Base-by-base conservation (phyloP, 2,329 filamentous ascomycete genomes). In the Penicillium italicum region DNA sequence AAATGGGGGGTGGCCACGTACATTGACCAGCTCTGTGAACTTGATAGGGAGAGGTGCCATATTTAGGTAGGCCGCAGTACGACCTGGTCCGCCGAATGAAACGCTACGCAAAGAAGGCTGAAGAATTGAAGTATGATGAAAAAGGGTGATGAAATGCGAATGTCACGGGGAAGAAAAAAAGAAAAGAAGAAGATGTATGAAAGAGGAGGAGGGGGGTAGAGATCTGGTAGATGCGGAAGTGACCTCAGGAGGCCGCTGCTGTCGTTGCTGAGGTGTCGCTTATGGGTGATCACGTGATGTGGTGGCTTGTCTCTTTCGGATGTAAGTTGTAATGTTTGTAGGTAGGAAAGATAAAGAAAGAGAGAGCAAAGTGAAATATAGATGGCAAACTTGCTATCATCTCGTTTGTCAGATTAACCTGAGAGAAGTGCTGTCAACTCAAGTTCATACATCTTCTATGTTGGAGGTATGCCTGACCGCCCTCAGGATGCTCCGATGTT, bases 1-100 rank as follows among this genome's bases (percentile, higher is more conserved):
- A 36, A 37, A 34, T 43, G 34, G 54, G 43, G 60, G 79, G 75
- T 62, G 77, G 70, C 72, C 76, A 69, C 74, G 62, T 77, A 87
- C 85, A 81, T 92, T 89, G 76, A 93, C 83, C 72, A 93, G 85
- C 86, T 96, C 91, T 75, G 88, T 89, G 78, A 96, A 95, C 82
- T 91, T 91, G 80, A 96, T 96, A 72, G 90, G 91, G 73, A 95
- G 82, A 77, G 86, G 84, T 71, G 77, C 77, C 77, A 80, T 80
- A 74, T 72, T 77, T 76, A 74, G 71, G 66, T 72, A 69, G 69
- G 73, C 70, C 70, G 72, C 63, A 68, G 66, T 58, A 70, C 69
- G 72, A 74, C 74, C 72, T 74, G 67, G 75, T 74, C 68, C 73
- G 70, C 70, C 70, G 58, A 68, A 71, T 61, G 59, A 62, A 73